A percentile compares a stretch with the other conserved stretches of the same genome.
Evolutionary conservation across 805 yeast genomes (phyloP).

Genomic region (Candida saitoana): DNA sequence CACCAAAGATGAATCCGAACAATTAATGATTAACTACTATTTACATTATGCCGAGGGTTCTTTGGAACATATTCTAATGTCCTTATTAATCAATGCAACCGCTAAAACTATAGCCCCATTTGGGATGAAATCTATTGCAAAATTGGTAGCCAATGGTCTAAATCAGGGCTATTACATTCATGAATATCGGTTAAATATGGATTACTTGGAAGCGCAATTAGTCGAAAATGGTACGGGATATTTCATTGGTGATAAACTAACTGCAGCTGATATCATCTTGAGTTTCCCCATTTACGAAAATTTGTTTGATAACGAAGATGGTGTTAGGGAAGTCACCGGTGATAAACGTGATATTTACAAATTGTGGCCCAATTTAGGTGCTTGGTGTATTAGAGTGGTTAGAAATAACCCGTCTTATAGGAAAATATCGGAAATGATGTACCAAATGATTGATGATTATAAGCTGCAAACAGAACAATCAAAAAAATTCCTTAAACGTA

Average conservation of each 20-base stretch:
- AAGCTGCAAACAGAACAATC: not conserved
- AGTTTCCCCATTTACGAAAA: conserved; percentile 35
- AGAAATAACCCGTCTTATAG: conserved; percentile 30
- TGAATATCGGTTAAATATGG: conserved; percentile 38
- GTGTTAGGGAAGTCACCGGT: conserved; percentile 30
- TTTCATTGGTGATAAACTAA: conserved; percentile 34
- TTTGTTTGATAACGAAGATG: conserved; percentile 33
- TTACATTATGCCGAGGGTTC: conserved; percentile 61
- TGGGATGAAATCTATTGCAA: conserved; percentile 43
- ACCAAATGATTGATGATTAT: conserved; percentile 20
- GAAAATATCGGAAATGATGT: conserved; percentile 29
- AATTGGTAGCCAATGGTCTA: conserved; percentile 41
- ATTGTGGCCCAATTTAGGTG: conserved; percentile 32
- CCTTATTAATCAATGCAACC: conserved; percentile 35
- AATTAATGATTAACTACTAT: conserved; percentile 47
- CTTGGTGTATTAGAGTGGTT: conserved; percentile 33
- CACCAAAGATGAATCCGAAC: conserved; percentile 32
- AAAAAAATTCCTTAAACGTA: conserved; percentile 1
- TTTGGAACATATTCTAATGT: conserved; percentile 46
- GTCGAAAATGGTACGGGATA: conserved; percentile 26
- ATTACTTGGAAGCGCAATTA: conserved; percentile 24
- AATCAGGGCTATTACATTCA: conserved; percentile 47
- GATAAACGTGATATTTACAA: conserved; percentile 28
- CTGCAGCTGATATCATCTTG: conserved; percentile 37
- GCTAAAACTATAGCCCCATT: conserved; percentile 45